These are phyloP conservation scores for Rhizopogon roseolus DNA, from an alignment of 768 basidiomycete species.

Conservation along the genomic window DNA sequence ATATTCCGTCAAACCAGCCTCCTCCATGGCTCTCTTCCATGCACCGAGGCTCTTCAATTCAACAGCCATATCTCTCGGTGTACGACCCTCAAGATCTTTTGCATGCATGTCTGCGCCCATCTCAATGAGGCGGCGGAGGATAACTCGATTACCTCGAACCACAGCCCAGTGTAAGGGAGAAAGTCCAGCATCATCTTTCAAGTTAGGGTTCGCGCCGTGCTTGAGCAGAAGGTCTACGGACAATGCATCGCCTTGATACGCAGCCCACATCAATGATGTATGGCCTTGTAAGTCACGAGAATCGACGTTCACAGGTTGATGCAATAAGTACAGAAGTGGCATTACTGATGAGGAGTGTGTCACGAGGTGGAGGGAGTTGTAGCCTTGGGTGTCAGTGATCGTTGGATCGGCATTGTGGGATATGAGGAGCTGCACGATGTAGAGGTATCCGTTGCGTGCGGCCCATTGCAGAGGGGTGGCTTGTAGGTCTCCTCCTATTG, in stretches of 20 bases:
- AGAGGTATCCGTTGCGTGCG: slow-evolving; percentile 93
- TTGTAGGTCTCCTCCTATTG: slow-evolving; percentile 87
- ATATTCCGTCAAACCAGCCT: slow-evolving; percentile 78
- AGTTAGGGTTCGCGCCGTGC: slow-evolving; percentile 77
- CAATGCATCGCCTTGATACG: slow-evolving; percentile 96
- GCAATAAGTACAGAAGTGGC: slow-evolving; percentile 87
- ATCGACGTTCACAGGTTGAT: slow-evolving; percentile 92
- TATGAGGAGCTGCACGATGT: slow-evolving; percentile 89
- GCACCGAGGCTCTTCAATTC: slow-evolving; percentile 89
- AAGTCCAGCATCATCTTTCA: slow-evolving; percentile 78
- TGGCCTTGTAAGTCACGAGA: slow-evolving; percentile 89
- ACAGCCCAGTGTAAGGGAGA: slow-evolving; percentile 97
- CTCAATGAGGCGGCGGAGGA: slow-evolving; percentile 80
- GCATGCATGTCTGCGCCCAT: slow-evolving; percentile 79
- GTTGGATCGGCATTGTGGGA: slow-evolving; percentile 89
- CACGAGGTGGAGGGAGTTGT: slow-evolving; percentile 92
- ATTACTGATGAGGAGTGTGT: slow-evolving; percentile 94
- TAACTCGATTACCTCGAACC: slow-evolving; percentile 86
- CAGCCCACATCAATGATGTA: slow-evolving; percentile 97
- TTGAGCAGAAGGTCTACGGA: slow-evolving; percentile 87
- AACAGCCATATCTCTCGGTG: slow-evolving; percentile 90
- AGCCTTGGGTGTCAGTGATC: slow-evolving; percentile 88
- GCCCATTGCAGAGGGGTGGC: slow-evolving; percentile 99
- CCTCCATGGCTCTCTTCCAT: slow-evolving; percentile 85
- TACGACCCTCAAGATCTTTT: slow-evolving; percentile 81